phyloP scores from a whole-genome alignment of 768 basidiomycete genomes.

The Auriculariales sp. region DNA sequence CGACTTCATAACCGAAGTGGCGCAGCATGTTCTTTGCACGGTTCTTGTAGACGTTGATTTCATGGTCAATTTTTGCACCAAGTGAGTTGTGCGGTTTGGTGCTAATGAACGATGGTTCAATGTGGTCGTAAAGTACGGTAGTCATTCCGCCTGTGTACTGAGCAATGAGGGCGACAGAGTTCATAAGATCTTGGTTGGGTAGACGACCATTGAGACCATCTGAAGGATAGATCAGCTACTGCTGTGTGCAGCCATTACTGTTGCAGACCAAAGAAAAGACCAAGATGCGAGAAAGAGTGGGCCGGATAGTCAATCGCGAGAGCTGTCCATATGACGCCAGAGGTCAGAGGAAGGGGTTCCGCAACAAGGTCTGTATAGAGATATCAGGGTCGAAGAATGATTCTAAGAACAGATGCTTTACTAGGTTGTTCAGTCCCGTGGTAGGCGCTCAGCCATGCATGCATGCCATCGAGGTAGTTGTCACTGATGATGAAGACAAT shows the following conservation, averaged over 20 bases:
- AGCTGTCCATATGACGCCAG: conserved; percentile 92
- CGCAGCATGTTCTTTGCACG: conserved; percentile 53
- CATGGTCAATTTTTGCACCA: conserved; percentile 30
- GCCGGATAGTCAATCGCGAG: conserved; percentile 91
- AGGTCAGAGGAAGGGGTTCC: conserved; percentile 45
- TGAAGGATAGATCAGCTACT: conserved; percentile 25
- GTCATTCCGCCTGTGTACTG: conserved; percentile 63
- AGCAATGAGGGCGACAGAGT: conserved; percentile 62
- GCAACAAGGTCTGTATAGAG: conserved; percentile 41
- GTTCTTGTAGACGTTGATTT: conserved; percentile 36
- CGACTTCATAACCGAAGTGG: conserved; percentile 60
- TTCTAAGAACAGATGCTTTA: conserved; percentile 22
- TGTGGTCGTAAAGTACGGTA: conserved; percentile 66
- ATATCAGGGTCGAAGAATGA: not conserved
- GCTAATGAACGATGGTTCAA: conserved; percentile 25
- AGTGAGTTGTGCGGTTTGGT: conserved; percentile 24
- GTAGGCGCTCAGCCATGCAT: conserved; percentile 81
- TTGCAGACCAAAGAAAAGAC: conserved; percentile 88
- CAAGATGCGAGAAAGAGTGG: conserved; percentile 91
- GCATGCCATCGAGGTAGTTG: conserved; percentile 78
- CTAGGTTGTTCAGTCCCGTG: conserved; percentile 56
- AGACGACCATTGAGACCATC: conserved; percentile 92
- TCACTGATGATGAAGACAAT: conserved; percentile 83
- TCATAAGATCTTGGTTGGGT: conserved; percentile 91
- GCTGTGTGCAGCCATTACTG: too few relatives aligned